Conservation (phyloP, 1,139 yeast genomes). For the Kurtzmaniella quercitrusa region DNA sequence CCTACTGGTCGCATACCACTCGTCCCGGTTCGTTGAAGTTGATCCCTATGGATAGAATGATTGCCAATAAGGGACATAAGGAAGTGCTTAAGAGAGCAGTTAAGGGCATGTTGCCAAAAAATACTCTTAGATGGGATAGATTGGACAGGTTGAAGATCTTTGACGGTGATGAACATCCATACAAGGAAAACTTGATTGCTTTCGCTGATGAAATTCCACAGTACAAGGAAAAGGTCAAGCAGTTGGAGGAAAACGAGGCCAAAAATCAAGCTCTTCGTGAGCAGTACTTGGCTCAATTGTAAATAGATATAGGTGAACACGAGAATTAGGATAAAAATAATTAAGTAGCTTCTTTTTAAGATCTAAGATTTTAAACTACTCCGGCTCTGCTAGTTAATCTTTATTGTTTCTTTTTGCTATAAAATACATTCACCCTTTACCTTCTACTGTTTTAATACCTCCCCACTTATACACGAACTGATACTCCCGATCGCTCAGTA, state of each 20-base stretch:
- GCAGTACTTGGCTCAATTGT: conserved; percentile 25
- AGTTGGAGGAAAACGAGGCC: conserved; percentile 36
- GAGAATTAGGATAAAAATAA: neutral
- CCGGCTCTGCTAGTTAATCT: neutral
- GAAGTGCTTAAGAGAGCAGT: conserved; percentile 85
- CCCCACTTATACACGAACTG: conserved; percentile 32
- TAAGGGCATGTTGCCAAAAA: conserved; percentile 93
- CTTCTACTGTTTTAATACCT: neutral
- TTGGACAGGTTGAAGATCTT: conserved; percentile 79
- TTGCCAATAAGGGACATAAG: conserved; percentile 76
- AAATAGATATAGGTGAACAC: conserved; percentile 6
- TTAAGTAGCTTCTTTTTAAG: neutral
- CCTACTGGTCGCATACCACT: conserved; percentile 88
- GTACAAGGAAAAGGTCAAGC: conserved; percentile 38
- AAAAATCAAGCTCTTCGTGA: conserved; percentile 32
- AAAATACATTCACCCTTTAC: conserved; percentile 2
- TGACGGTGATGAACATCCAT: conserved; percentile 89
- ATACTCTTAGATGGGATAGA: conserved; percentile 73
- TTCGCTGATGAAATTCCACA: conserved; percentile 76
- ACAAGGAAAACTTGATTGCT: conserved; percentile 75
- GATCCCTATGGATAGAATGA: conserved; percentile 75
- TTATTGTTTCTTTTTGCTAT: conserved; percentile 1
- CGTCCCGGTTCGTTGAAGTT: conserved; percentile 88
- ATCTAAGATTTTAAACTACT: neutral
- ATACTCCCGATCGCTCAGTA: conserved; percentile 55